Conservation (phyloP, 208 protist genomes). For the Acanthamoeba castellanii region DNA sequence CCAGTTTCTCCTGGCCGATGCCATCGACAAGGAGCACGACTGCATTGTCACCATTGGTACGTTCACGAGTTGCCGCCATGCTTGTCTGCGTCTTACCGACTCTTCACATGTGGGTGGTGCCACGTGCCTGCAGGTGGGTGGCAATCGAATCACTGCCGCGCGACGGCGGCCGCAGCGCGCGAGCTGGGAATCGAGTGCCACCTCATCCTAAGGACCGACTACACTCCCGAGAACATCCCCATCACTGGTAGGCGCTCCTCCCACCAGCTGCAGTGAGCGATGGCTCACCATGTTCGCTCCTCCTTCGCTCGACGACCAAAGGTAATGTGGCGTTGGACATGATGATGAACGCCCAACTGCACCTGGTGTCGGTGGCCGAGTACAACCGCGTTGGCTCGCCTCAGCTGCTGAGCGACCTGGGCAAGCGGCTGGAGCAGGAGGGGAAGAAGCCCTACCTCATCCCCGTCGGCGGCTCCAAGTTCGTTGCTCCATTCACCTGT, state of each 20-base stretch:
- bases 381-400: neutral
- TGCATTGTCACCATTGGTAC: slow-evolving; percentile 72
- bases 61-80: neutral
- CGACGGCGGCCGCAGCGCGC: slow-evolving; percentile 75
- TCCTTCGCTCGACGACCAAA: neutral
- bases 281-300: neutral
- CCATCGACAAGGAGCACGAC: slow-evolving; percentile 33
- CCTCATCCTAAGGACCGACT: slow-evolving; percentile 76
- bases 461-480: slow-evolving; percentile 79
- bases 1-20: slow-evolving; percentile 81
- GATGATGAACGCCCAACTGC: slow-evolving; percentile 77
- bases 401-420: slow-evolving; percentile 6
- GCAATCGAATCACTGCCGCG: slow-evolving; percentile 81
- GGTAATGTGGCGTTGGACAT: slow-evolving; percentile 79
- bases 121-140: slow-evolving; percentile 43
- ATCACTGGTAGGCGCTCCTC: neutral
- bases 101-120: neutral
- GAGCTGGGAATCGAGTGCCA: slow-evolving; percentile 75
- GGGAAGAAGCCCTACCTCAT: slow-evolving; percentile 78
- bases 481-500: neutral
- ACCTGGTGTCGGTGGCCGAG: slow-evolving; percentile 50
- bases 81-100: neutral
- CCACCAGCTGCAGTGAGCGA: neutral
- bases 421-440: slow-evolving; percentile 16
- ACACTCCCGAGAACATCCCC: slow-evolving; percentile 6